Evolutionary conservation across 768 basidiomycete genomes (phyloP), one percentile per base, ranked within the genome.

Genomic region (Pleurotus salmoneostramineus): DNA sequence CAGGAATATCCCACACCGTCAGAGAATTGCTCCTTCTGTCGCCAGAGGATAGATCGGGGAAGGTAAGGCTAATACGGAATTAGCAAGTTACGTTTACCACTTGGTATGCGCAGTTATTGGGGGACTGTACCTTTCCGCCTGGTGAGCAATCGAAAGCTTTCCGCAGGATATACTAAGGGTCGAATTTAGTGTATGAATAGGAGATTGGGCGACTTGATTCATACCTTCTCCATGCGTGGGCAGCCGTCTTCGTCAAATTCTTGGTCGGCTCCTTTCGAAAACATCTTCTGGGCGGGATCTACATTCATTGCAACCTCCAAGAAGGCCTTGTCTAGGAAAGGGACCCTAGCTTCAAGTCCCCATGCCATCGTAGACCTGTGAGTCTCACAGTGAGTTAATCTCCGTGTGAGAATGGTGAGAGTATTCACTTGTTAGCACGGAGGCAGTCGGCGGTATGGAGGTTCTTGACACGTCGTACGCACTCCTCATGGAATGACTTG

Each of bases 21-120:
- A 1, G 95, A 98, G 77, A 99, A 99, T 66, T 98, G 95, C 74
- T 99, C 97, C 71, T 99, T 99, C 71, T 99, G 97, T 57, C 97
- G 83, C 97, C 97, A 99, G 43, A 99, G 79, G 66, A 99, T 98
- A 12, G 91, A 92, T 57, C 81, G 81, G 10, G 97, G 97, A 52
- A 99, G 85, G 74, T 98, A 99, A 1, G 93, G 88, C 89, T 93
- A 65, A 3, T 3, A 27, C 21, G 21, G 21, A 27, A 27, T 27
- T 27, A 27, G 21, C 21, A 27, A 27, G 21, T 27, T 27, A 27
- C 21, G 21, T 27, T 27, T 27, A 27, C 21, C 21, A 27, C 21
- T 27, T 27, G 21, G 21, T 27, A 27, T 27, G 21, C 21, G 21
- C 21, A 27, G 21, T 27, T 27, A 27, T 27, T 27, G 21, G 21